Conservation (phyloP, 2,329 filamentous ascomycete genomes). For the Penicillium psychrosexuale region DNA sequence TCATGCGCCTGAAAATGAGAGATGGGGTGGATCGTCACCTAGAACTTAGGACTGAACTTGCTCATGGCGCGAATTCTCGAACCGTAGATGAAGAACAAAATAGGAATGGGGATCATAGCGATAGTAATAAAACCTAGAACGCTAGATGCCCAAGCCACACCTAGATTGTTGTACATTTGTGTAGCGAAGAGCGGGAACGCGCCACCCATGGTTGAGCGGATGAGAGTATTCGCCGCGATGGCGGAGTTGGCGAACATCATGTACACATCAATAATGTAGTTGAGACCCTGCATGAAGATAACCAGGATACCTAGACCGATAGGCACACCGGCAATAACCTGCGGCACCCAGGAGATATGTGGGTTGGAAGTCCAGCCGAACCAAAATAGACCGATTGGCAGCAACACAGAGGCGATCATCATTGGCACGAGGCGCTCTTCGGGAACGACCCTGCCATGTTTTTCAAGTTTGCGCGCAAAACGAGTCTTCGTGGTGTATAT, state of each 20-base stretch:
- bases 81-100: constrained; percentile 50
- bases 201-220: constrained; percentile 36
- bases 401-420: constrained; percentile 43
- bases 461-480: constrained; percentile 34
- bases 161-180: constrained; percentile 39
- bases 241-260: constrained; percentile 41
- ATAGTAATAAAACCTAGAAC: constrained; percentile 39
- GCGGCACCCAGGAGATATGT: constrained; percentile 45
- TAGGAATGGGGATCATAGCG: constrained; percentile 47
- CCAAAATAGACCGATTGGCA: constrained; percentile 51
- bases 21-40: neutral
- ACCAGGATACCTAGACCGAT: constrained; percentile 46
- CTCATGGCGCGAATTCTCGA: constrained; percentile 39
- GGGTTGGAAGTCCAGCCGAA: constrained; percentile 49
- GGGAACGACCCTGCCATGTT: constrained; percentile 33
- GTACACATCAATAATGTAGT: constrained; percentile 45
- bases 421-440: constrained; percentile 49
- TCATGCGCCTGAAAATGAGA: neutral
- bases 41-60: constrained; percentile 26
- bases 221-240: constrained; percentile 39
- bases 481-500: constrained; percentile 42
- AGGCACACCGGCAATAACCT: constrained; percentile 44
- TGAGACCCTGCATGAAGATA: constrained; percentile 45
- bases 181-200: constrained; percentile 35
- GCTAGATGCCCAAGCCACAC: constrained; percentile 42